Evolutionary conservation across 768 basidiomycete species (phyloP).

Genomic region (Tulasnella sp.): DNA sequence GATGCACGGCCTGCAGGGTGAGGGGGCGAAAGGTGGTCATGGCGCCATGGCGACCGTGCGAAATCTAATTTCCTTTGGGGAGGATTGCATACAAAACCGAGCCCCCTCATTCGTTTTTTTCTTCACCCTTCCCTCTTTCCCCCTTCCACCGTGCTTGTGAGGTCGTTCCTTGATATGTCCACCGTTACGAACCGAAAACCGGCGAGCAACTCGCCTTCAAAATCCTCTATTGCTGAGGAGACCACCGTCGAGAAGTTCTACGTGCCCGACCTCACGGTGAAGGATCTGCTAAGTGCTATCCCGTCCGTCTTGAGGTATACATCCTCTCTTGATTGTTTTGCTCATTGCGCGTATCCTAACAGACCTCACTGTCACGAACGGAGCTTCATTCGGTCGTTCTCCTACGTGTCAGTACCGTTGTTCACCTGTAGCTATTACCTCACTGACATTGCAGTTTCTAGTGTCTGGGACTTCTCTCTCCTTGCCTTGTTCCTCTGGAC

Average conservation of each 20-base stretch:
- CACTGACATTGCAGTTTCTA: background rate
- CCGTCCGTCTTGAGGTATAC: constrained; percentile 23
- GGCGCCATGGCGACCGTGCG: background rate
- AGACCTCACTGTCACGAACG: constrained; percentile 36
- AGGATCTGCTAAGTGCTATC: constrained; percentile 32
- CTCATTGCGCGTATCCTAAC: background rate
- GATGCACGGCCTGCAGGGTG: too few relatives aligned
- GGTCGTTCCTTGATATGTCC: background rate
- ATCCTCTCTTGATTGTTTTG: background rate
- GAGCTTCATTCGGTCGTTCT: constrained; percentile 28
- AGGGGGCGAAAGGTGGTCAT: too few relatives aligned
- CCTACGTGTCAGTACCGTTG: constrained; percentile 26
- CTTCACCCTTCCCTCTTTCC: background rate
- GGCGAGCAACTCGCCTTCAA: constrained; percentile 15
- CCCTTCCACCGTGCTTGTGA: background rate
- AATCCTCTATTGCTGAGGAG: constrained; percentile 7
- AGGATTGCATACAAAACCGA: background rate
- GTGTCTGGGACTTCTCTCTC: constrained; percentile 29
- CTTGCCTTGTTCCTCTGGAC: constrained; percentile 28
- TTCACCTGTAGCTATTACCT: background rate
- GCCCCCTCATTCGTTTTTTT: background rate
- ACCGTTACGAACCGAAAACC: constrained; percentile 5
- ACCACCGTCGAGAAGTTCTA: constrained; percentile 24
- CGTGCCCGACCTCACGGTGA: constrained; percentile 31
- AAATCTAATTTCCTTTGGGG: background rate